Base-by-base conservation (phyloP, 345 rosid genomes). In the Salix dunnii region DNA sequence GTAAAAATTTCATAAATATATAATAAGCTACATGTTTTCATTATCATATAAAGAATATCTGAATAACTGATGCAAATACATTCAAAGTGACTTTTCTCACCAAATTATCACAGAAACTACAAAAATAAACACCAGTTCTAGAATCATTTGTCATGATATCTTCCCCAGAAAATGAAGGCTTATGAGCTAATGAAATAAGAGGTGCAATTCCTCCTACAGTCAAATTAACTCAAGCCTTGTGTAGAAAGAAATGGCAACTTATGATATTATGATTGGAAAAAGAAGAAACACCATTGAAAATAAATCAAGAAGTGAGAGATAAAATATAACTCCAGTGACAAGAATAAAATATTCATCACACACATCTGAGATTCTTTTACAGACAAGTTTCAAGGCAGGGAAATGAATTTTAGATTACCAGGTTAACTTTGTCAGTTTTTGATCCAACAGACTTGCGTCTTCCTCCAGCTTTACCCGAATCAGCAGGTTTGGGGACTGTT, bases 341-440 rank as follows among this genome's bases (percentile, higher is more conserved):
- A 64, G 43, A 17, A 55, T 25, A 0, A 62, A 73, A 73, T 11
- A 61, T 61, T 13, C 66, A 61, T 61, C 20, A n/a, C 31, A 61
- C 66, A 61, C 66, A 25, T 7, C n/a, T 20, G 23, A 20, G 58
- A 10, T 51, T 6, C 20, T 16, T 18, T 3, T 40, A 14, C 11
- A 53, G 13, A 27, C 1, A 23, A 71, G 13, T 31, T 62, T 71
- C 67, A 1, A 62, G 25, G 6, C 23, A 5, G n/a, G 27, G 40
- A 23, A 14, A 70, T 31, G 20, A 17, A 71, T 49, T 60, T 70
- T 40, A 42, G 14, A 82, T 78, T 93, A 96, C 98, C 98, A 93
- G 83, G 78, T 86, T 83, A 82, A 96, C 85, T 89, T 89, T 96
- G 78, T 93, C 95, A 70, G 98, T 60, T 88, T 96, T 93, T 60